Evolutionary conservation across 495 filamentous ascomycete species (phyloP).

Genomic region (Tricharina praecox): DNA sequence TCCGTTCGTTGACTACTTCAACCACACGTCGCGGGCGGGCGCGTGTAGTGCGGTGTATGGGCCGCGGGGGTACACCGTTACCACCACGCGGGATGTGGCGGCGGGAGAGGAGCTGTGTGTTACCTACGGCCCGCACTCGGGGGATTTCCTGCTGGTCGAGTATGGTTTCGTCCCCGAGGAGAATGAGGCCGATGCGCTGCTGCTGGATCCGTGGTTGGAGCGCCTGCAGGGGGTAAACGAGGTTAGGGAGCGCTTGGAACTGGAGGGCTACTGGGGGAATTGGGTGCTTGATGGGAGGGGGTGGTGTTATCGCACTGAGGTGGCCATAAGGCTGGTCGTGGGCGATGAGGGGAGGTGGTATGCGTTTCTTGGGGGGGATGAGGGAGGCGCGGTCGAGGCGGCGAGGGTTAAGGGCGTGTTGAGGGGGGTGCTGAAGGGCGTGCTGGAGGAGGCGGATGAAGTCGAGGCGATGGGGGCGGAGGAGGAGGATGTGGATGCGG

Average conservation of each 20-base stretch:
- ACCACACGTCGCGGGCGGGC: conserved; percentile 37
- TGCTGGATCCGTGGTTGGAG: conserved; percentile 52
- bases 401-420: conserved; percentile 52
- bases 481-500: background rate
- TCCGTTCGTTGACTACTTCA: conserved; percentile 80
- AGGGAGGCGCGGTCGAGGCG: conserved; percentile 42
- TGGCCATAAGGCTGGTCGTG: conserved; percentile 42
- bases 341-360: conserved; percentile 33
- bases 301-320: conserved; percentile 55
- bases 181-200: conserved; percentile 51
- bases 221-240: conserved; percentile 36
- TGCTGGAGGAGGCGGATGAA: background rate
- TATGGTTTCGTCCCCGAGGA: conserved; percentile 59
- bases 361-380: conserved; percentile 51
- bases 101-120: conserved; percentile 57
- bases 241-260: conserved; percentile 13
- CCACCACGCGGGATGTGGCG: conserved; percentile 33
- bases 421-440: conserved; percentile 7
- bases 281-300: conserved; percentile 45
- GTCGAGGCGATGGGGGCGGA: background rate
- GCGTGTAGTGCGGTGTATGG: conserved; percentile 43
- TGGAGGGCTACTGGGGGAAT: conserved; percentile 46
- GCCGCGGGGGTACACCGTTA: conserved; percentile 38
- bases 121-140: conserved; percentile 62
- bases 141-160: conserved; percentile 67